phyloP scores from a whole-genome alignment of 768 basidiomycete genomes.

The Chalciporus pseudorubinellus region DNA sequence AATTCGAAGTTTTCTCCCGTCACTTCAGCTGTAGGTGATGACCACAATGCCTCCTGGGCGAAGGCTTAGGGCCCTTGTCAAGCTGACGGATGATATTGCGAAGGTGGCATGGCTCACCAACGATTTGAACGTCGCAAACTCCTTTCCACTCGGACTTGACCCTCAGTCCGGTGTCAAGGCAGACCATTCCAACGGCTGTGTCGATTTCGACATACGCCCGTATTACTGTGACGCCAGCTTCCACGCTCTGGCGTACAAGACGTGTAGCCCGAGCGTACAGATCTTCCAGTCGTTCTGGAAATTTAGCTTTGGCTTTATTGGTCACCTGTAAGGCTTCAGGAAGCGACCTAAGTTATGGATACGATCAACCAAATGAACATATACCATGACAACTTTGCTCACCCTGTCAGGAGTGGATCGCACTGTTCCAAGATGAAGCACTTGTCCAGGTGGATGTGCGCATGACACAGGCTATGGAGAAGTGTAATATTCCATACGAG shows the following conservation, averaged over 20 bases:
- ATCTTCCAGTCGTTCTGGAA: conserved; percentile 43
- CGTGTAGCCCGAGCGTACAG: conserved; percentile 51
- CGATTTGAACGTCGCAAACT: conserved; percentile 56
- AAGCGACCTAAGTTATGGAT: conserved; percentile 38
- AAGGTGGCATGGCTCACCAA: conserved; percentile 44
- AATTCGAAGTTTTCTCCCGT: conserved; percentile 47
- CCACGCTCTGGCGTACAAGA: conserved; percentile 55
- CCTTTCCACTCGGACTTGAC: conserved; percentile 44
- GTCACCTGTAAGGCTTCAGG: conserved; percentile 54
- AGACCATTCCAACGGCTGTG: conserved; percentile 47
- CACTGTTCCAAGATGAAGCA: conserved; percentile 62
- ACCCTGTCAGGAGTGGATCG: conserved; percentile 52
- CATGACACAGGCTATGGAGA: conserved; percentile 48
- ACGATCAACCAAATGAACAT: conserved; percentile 1
- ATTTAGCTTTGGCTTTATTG: conserved; percentile 47
- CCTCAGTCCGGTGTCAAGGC: conserved; percentile 50
- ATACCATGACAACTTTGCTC: conserved; percentile 14
- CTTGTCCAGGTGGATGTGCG: conserved; percentile 68
- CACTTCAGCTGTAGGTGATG: conserved; percentile 28
- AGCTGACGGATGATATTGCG: too few relatives aligned
- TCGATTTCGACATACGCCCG: conserved; percentile 71
- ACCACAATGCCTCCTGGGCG: conserved; percentile 59
- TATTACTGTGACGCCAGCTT: conserved; percentile 62
- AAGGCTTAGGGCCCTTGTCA: too few relatives aligned
- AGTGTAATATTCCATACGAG: conserved; percentile 15